Conservation (phyloP, 768 basidiomycete genomes). For the Tulasnella sp. region DNA sequence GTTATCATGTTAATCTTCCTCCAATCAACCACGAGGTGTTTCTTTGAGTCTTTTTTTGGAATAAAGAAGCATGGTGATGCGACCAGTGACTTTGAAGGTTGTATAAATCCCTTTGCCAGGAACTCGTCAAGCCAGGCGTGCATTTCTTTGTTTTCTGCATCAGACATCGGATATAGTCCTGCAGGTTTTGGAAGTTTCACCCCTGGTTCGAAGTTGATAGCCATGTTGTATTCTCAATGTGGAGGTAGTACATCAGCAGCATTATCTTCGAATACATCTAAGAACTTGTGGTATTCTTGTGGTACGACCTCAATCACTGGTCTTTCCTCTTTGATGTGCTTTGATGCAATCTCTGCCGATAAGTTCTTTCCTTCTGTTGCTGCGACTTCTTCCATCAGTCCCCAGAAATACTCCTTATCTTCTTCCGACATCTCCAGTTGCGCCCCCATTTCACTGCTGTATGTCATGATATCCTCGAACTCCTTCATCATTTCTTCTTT, state of each 20-base stretch:
- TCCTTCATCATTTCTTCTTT: too few species aligned
- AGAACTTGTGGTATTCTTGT: conserved; percentile 25
- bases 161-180: conserved; percentile 30
- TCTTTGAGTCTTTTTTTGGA: conserved; percentile 16
- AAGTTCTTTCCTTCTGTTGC: too few species aligned
- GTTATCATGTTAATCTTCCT: neutral
- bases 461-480: too few species aligned
- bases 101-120: conserved; percentile 30
- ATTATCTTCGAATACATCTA: conserved; percentile 24
- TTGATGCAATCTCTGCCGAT: neutral
- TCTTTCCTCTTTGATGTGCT: neutral
- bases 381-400: too few species aligned
- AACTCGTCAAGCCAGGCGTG: conserved; percentile 30
- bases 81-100: conserved; percentile 23
- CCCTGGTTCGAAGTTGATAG: conserved; percentile 28
- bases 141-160: conserved; percentile 28
- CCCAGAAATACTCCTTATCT: too few species aligned
- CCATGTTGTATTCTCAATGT: conserved; percentile 30
- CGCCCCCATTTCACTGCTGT: too few species aligned
- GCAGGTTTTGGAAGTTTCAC: conserved; percentile 21
- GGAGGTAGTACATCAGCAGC: conserved; percentile 27
- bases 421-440: too few species aligned
- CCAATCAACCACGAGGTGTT: neutral
- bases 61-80: conserved; percentile 15
- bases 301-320: conserved; percentile 19